These are phyloP conservation scores for Vinca minor DNA, from an alignment of 257 asterid genomes.

Conservation along the genomic window DNA sequence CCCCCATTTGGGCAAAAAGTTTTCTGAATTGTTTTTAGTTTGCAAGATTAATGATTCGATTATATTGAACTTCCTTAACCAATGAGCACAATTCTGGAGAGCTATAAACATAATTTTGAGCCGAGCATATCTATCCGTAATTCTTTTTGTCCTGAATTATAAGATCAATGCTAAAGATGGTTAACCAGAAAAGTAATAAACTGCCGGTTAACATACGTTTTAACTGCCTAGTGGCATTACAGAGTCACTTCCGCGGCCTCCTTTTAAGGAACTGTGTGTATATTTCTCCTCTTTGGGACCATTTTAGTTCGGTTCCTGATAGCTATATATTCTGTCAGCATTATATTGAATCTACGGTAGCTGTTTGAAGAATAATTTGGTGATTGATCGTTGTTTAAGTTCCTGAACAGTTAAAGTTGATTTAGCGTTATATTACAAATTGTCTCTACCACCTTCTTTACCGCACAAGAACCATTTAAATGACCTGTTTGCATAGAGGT, in stretches of 20 bases:
- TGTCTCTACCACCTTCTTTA: background rate
- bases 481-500: background rate
- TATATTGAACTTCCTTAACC: no score
- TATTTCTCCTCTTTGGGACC: no score
- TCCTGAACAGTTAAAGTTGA: no score
- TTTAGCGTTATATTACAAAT: no score
- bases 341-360: background rate
- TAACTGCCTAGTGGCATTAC: no score
- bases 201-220: background rate
- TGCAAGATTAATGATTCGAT: no score
- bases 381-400: background rate
- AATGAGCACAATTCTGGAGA: background rate
- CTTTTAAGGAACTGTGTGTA: no score
- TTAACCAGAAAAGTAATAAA: background rate
- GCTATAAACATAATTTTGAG: no score
- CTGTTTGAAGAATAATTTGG: background rate
- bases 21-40: background rate
- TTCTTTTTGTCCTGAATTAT: slow-evolving; percentile 7
- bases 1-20: background rate
- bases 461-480: background rate
- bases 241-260: no score
- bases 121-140: no score
- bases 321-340: no score
- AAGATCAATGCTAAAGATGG: slow-evolving; percentile 1
- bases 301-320: no score